A percentile compares a stretch with the other conserved stretches of the same genome.
These are phyloP conservation scores for Eimeria acervulina DNA, from an alignment of 169 alveolate genomes.

Conservation along the genomic window DNA sequence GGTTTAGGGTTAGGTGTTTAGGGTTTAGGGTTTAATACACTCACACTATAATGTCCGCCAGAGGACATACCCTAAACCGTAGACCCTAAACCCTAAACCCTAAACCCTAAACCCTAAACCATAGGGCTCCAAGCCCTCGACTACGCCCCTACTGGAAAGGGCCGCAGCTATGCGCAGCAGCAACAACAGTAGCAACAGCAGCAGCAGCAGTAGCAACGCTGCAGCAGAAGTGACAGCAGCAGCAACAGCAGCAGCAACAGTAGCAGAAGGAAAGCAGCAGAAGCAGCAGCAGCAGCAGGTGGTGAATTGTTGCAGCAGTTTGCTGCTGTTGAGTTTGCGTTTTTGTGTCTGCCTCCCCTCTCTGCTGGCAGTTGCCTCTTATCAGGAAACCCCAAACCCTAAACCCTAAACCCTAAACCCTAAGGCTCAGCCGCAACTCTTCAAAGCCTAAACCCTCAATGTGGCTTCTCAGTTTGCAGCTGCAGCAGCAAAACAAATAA, in stretches of 20 bases:
- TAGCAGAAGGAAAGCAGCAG: neutral
- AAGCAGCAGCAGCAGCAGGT: neutral
- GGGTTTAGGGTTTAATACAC: constrained; percentile 22
- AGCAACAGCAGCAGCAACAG: neutral
- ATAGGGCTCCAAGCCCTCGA: too few relatives aligned
- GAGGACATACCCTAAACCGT: neutral
- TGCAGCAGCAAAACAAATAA: neutral
- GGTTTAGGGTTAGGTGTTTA: neutral
- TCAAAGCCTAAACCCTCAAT: neutral
- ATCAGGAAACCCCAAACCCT: too few relatives aligned
- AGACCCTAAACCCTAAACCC: neutral
- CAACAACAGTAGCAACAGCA: too few relatives aligned
- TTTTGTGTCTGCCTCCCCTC: too few relatives aligned
- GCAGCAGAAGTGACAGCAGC: neutral
- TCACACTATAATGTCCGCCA: too few relatives aligned
- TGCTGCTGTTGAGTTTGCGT: neutral
- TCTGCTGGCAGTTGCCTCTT: too few relatives aligned
- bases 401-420: constrained; percentile 26
- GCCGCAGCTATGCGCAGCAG: too few relatives aligned
- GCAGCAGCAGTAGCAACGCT: too few relatives aligned
- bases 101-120: neutral
- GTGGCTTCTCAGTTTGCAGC: neutral
- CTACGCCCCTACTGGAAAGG: too few relatives aligned
- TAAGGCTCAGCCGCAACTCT: neutral
- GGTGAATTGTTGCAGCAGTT: too few relatives aligned